phyloP scores from a whole-genome alignment of 306 rosid genomes.

The Astragalus glycyphyllos region DNA sequence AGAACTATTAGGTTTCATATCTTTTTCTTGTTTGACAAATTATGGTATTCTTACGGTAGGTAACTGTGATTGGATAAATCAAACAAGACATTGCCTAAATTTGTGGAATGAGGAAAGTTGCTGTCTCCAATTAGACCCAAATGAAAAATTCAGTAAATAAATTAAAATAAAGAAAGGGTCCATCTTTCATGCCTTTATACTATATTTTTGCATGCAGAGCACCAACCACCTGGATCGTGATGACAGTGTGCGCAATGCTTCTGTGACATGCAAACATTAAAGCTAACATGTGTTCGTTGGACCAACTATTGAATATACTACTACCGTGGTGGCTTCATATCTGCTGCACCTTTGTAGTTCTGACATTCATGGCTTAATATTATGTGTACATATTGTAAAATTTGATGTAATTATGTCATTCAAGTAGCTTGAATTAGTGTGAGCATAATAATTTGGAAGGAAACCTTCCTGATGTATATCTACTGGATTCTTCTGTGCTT shows the following conservation, averaged over 20 bases:
- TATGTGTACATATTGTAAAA: constrained; percentile 6
- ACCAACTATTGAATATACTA: constrained; percentile 31
- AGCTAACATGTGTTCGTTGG: constrained; percentile 16
- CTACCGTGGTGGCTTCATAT: constrained; percentile 36
- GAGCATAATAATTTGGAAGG: constrained; percentile 56
- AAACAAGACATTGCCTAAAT: neutral
- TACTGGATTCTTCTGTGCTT: constrained; percentile 37
- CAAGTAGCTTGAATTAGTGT: constrained; percentile 38
- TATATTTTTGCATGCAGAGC: constrained; percentile 49
- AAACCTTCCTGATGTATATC: constrained; percentile 54
- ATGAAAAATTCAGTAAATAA: neutral
- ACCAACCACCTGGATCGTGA: constrained; percentile 48
- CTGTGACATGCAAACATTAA: constrained; percentile 36
- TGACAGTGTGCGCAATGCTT: constrained; percentile 31
- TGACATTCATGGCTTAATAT: neutral
- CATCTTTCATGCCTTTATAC: constrained; percentile 11
- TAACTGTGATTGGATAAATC: neutral
- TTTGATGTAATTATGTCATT: constrained; percentile 35
- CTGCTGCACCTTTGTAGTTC: constrained; percentile 36
- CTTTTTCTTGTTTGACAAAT: neutral
- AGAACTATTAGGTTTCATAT: neutral
- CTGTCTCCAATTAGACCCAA: neutral
- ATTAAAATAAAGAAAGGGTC: neutral
- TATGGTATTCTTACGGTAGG: neutral
- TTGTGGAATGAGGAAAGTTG: neutral